phyloP scores from a whole-genome alignment of 2,329 filamentous ascomycete genomes.

The Sporothrix brasiliensis region DNA sequence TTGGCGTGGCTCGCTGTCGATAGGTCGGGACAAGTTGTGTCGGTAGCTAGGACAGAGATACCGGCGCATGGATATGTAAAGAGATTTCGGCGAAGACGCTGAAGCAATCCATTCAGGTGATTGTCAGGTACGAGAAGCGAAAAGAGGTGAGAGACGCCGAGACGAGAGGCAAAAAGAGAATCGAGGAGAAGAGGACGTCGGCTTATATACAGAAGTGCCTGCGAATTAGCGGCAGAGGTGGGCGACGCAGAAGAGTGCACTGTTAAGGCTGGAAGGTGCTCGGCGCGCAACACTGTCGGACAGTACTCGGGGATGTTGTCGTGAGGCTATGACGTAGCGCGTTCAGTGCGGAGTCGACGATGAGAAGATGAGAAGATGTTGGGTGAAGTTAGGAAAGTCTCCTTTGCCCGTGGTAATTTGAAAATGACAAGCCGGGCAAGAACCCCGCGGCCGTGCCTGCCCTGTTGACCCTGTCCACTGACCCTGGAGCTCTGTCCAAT shows the following conservation, averaged over 20 bases:
- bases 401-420: too few species aligned
- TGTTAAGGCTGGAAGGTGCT: too few species aligned
- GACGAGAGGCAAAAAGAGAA: too few species aligned
- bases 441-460: constrained; percentile 11
- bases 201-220: too few species aligned
- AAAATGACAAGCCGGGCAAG: constrained; percentile 4
- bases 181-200: too few species aligned
- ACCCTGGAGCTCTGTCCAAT: background rate
- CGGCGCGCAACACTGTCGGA: too few species aligned
- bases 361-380: background rate
- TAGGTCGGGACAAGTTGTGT: background rate
- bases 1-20: background rate
- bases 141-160: too few species aligned
- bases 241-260: background rate
- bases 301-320: too few species aligned
- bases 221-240: too few species aligned
- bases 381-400: background rate
- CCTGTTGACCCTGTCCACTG: background rate
- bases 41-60: background rate
- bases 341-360: background rate
- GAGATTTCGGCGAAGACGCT: background rate
- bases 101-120: constrained; percentile 17
- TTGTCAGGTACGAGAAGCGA: too few species aligned
- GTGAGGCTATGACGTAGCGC: too few species aligned
- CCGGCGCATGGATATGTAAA: background rate